Conservation (phyloP, 371 early-diverging fungal species). For the Lichtheimia hyalospora region DNA sequence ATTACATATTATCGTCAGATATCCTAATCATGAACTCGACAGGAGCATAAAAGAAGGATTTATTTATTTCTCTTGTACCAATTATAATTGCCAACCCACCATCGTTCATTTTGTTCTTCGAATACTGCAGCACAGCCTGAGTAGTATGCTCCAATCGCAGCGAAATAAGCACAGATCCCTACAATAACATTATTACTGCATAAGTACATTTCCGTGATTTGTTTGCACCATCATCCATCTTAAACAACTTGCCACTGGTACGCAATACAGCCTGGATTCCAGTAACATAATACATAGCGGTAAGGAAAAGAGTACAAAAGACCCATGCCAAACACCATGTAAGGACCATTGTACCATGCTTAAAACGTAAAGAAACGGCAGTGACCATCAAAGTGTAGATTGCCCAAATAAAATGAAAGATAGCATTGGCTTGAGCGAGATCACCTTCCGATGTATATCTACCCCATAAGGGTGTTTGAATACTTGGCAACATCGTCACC, state of each 20-base stretch:
- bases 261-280: conserved; percentile 6
- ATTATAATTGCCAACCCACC: conserved; percentile 60
- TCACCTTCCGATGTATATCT: conserved; percentile 23
- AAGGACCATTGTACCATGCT: conserved; percentile 26
- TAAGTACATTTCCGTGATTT: too few relatives aligned
- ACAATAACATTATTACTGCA: not conserved
- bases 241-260: conserved; percentile 3
- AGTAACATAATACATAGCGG: conserved; percentile 8
- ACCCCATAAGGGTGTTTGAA: conserved; percentile 23
- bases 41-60: too few relatives aligned
- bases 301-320: conserved; percentile 9
- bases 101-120: conserved; percentile 59
- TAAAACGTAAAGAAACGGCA: conserved; percentile 33
- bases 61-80: not conserved
- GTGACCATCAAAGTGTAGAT: conserved; percentile 43
- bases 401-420: conserved; percentile 40
- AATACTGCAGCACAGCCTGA: conserved; percentile 42
- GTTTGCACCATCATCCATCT: too few relatives aligned
- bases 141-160: conserved; percentile 42
- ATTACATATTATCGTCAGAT: too few relatives aligned
- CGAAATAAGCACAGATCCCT: conserved; percentile 38
- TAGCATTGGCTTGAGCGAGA: conserved; percentile 26
- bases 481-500: conserved; percentile 33
- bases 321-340: conserved; percentile 25
- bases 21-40: too few relatives aligned